Evolutionary conservation across 306 rosid species (phyloP), one percentile per base, ranked within the genome.

Genomic region (Lathyrus tuberosus): DNA sequence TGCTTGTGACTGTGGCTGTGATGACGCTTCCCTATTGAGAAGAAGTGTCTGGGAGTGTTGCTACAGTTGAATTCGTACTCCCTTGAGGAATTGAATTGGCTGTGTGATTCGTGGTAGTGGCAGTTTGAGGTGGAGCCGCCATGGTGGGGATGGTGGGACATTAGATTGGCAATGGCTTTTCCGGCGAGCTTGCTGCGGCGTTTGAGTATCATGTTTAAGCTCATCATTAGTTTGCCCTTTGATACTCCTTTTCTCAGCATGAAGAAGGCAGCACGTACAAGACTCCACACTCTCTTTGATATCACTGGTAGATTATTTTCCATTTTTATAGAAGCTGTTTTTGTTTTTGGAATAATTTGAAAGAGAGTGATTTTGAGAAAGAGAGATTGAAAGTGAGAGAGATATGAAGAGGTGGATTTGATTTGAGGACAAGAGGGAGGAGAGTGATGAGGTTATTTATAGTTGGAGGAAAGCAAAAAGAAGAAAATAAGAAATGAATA

Each of bases 61-160:
- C 91, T 88, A 71, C 97, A 89, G 83, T 95, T 94, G 88, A 94
- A 94, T 72, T 94, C 98, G 49, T 93, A 93, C 38, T 93, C 96
- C 6, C 84, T 79, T 9, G 67, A 17, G 5, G 49, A 30, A 3
- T n/a, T 5, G n/a, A 65, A 42, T 61, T 61, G 66, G 8, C 10
- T 1, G 26, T 24, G 1, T 24, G 26, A 24, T 1, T 1, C 26
- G 3, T 2, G 10, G 18, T 18, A 53, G 6, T 10, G 62, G 69
- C 24, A 68, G 75, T 46, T 62, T 14, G 80, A 40, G 67, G 76
- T 6, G 65, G 78, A 35, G 68, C 24, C 26, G 17, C 72, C 15
- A 76, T 67, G 67, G 79, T 51, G 65, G 84, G 78, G 80, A 76
- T 83, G 88, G 69, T 72, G 78, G 71, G 75, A 81, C 84, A 90